phyloP scores from a whole-genome alignment of 768 basidiomycete species.

The Hortiboletus campestris region DNA sequence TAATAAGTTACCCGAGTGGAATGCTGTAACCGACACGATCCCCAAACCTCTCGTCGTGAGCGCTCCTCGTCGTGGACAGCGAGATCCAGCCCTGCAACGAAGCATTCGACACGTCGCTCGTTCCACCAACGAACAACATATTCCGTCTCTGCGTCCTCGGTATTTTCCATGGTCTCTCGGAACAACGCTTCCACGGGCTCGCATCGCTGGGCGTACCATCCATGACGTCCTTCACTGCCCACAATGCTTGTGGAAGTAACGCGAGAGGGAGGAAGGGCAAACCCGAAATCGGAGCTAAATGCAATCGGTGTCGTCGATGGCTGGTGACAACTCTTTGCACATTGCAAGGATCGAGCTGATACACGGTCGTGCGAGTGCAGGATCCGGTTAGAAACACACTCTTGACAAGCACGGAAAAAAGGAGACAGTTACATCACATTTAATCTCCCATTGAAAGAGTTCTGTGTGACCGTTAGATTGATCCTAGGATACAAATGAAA shows the following conservation, averaged over 20 bases:
- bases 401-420: constrained; percentile 69
- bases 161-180: constrained; percentile 57
- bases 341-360: constrained; percentile 52
- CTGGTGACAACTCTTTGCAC: constrained; percentile 34
- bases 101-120: constrained; percentile 36
- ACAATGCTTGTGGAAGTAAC: constrained; percentile 55
- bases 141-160: constrained; percentile 70
- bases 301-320: constrained; percentile 49
- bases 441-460: constrained; percentile 59
- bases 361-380: constrained; percentile 66
- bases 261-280: constrained; percentile 59
- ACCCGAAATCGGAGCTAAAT: constrained; percentile 61
- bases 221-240: constrained; percentile 41
- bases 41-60: neutral
- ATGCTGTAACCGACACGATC: constrained; percentile 4
- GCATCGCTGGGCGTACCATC: constrained; percentile 29
- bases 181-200: constrained; percentile 60
- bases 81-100: neutral
- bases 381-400: constrained; percentile 46
- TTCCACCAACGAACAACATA: constrained; percentile 74
- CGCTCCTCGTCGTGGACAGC: neutral
- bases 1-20: no score
- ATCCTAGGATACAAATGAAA: neutral
- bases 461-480: constrained; percentile 39
- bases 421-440: constrained; percentile 68